phyloP scores from a whole-genome alignment of 140 eudicot species.

The Bidens hawaiensis region DNA sequence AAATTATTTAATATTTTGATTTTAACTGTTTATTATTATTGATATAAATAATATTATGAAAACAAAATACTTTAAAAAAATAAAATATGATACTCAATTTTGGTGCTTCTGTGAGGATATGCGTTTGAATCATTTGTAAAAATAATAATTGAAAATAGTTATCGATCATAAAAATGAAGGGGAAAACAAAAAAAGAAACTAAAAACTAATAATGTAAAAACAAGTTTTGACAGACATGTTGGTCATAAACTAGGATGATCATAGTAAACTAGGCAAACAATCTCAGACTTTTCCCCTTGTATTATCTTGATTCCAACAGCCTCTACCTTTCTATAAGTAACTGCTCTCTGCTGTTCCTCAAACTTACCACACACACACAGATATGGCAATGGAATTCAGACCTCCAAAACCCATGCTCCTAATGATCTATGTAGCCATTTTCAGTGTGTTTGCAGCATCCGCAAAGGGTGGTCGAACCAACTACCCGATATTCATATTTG shows the following conservation, averaged over 20 bases:
- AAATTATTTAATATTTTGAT: too few relatives aligned
- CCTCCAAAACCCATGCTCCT: conserved; percentile 13
- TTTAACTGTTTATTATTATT: too few relatives aligned
- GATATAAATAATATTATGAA: too few relatives aligned
- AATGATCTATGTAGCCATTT: conserved; percentile 8
- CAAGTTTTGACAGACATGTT: background rate
- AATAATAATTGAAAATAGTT: background rate
- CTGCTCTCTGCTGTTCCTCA: background rate
- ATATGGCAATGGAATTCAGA: background rate
- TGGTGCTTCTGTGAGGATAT: too few relatives aligned
- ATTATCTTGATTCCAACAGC: conserved; percentile 32
- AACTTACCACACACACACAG: conserved; percentile 4
- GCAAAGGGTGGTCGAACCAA: background rate
- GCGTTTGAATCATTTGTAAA: too few relatives aligned
- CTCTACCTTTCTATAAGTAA: conserved; percentile 24
- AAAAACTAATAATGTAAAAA: too few relatives aligned
- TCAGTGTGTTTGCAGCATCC: conserved; percentile 10
- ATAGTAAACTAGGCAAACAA: conserved; percentile 19
- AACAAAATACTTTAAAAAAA: too few relatives aligned
- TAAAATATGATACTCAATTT: too few relatives aligned
- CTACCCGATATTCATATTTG: conserved; percentile 35
- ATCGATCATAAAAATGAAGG: too few relatives aligned
- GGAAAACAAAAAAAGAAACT: too few relatives aligned
- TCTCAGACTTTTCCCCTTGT: conserved; percentile 28
- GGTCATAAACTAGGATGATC: conserved; percentile 25